Evolutionary conservation across 768 basidiomycete species (phyloP), one percentile per base, ranked within the genome.

Genomic region (Scleroderma bovista): DNA sequence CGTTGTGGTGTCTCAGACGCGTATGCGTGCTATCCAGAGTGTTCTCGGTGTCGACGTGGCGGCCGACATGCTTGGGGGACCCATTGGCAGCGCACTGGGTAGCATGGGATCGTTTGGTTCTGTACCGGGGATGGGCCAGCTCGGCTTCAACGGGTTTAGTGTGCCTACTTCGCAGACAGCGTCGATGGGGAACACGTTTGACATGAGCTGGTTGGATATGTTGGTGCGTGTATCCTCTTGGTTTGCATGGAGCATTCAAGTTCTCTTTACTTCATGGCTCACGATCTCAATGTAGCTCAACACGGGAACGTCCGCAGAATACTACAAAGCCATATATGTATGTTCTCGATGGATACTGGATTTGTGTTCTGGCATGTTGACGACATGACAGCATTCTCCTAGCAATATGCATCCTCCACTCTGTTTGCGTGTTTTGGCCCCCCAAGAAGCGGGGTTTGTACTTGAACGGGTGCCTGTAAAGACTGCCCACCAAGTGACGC

Each of bases 361-460:
- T 58, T 41, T 53, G 16, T 37, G 7, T 16, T 5, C n/a, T 47
- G 32, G 46, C 26, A 23, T 39, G 42, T 41, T 22, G 24, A 15
- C 23, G 26, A 29, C 3, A 9, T 38, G 23, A 44, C 47, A 91
- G 88, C 73, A 62, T 37, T 88, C 86, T 11, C 84, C 86, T 2
- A 79, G 77, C 11, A 69, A 68, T n/a, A 58, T 69, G 12, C 86
- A 91, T 62, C 89, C 89, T 0, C 83, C 84, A 1, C 68, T 91
- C 26, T 76, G 78, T 44, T 68, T 91, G 38, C 80, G 84, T 15
- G 71, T 92, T 34, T 75, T 76, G 15, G 66, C 81, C 4, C 86
- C 88, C 1, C 78, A 82, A 43, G 89, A 91, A 58, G 82, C 88
- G 1, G 89, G 89, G 0, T 89, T 88, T 55, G 53, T 81, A 9